Percentiles rank a stretch among this genome's conserved stretches.
Evolutionary conservation across 345 rosid species (phyloP).

Genomic region (Populus euphratica): DNA sequence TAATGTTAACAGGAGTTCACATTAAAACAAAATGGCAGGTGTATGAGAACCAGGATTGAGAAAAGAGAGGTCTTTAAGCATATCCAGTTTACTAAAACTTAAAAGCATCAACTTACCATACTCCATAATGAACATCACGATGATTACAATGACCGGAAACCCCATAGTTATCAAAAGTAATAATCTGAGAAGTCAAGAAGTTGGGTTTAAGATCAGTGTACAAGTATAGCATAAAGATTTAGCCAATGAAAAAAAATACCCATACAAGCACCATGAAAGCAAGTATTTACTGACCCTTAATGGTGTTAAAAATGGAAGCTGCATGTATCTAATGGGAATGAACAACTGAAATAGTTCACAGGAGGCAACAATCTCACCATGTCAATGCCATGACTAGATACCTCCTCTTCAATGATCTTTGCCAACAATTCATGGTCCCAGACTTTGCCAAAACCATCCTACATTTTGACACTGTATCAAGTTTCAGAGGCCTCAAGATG

Average conservation of each 20-base stretch:
- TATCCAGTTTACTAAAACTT: not conserved
- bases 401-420: slow-evolving; percentile 58
- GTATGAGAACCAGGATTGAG: not conserved
- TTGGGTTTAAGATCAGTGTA: slow-evolving; percentile 1
- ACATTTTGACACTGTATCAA: slow-evolving; percentile 17
- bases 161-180: slow-evolving; percentile 72
- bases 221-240: not conserved
- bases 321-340: not conserved
- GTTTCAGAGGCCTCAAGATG: slow-evolving; percentile 2
- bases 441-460: slow-evolving; percentile 81
- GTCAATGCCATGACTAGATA: slow-evolving; percentile 39
- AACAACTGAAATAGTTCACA: not conserved
- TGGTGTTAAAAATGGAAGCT: too few species aligned
- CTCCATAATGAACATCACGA: slow-evolving; percentile 61
- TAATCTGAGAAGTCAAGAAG: slow-evolving; percentile 43
- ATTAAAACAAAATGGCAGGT: not conserved
- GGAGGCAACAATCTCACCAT: slow-evolving; percentile 40
- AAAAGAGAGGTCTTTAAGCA: not conserved
- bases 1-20: not conserved
- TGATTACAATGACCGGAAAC: slow-evolving; percentile 90
- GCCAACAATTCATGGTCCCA: slow-evolving; percentile 68
- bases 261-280: not conserved
- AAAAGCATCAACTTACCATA: slow-evolving; percentile 38
- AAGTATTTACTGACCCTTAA: not conserved
- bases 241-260: not conserved